phyloP scores from a whole-genome alignment of 257 asterid species.

The Plantago elongata region DNA sequence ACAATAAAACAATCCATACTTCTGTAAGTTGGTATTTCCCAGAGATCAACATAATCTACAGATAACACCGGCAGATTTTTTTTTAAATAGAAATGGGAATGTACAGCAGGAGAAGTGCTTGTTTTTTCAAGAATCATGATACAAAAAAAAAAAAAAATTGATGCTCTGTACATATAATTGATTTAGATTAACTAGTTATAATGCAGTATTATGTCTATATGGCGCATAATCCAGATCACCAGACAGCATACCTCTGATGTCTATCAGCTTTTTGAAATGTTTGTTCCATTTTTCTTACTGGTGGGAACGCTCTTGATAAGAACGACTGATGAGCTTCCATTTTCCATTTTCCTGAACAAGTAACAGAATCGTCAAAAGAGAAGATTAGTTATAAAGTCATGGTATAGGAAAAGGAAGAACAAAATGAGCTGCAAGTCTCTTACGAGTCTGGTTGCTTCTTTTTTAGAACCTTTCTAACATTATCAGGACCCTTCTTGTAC shows the following conservation, averaged over 20 bases:
- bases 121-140: no score
- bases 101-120: not conserved
- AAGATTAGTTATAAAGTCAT: slow-evolving; percentile 7
- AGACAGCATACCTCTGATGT: slow-evolving; percentile 17
- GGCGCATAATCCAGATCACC: no score
- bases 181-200: no score
- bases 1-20: not conserved
- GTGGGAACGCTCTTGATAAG: slow-evolving; percentile 54
- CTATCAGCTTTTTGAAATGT: slow-evolving; percentile 34
- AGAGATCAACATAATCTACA: not conserved
- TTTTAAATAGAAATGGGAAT: not conserved
- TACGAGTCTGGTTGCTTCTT: slow-evolving; percentile 43
- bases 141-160: no score
- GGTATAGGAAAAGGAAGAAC: not conserved
- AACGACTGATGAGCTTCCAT: slow-evolving; percentile 49
- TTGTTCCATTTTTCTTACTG: slow-evolving; percentile 39
- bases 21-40: not conserved
- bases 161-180: no score
- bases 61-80: not conserved
- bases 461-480: slow-evolving; percentile 30
- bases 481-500: slow-evolving; percentile 30
- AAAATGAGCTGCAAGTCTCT: slow-evolving; percentile 22
- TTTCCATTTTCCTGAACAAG: slow-evolving; percentile 32
- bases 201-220: no score
- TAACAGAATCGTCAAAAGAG: slow-evolving; percentile 12